A percentile compares a stretch with the other conserved stretches of the same genome.
phyloP scores from a whole-genome alignment of 805 yeast genomes.

The Candida sithepensis region DNA sequence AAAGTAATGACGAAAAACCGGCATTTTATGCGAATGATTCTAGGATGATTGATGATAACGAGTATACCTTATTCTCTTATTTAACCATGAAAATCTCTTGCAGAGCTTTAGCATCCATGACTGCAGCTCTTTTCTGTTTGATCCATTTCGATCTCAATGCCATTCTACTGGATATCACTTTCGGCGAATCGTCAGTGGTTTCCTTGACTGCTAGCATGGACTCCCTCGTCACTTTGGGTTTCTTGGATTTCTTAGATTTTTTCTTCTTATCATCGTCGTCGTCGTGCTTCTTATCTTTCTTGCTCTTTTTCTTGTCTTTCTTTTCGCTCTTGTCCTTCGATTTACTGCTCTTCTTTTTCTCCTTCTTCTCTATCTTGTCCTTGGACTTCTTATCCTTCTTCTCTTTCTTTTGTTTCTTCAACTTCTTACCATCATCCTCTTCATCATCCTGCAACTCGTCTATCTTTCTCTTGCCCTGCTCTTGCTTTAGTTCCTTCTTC shows the following conservation, averaged over 20 bases:
- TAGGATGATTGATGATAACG: conserved; percentile 7
- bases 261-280: conserved; percentile 18
- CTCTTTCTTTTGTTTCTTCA: conserved; percentile 27
- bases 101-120: conserved; percentile 81
- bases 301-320: conserved; percentile 25
- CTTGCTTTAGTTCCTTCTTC: conserved; percentile 30
- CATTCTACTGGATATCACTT: conserved; percentile 48
- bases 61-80: too few species aligned
- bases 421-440: conserved; percentile 17
- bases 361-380: conserved; percentile 27
- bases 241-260: conserved; percentile 29
- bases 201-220: conserved; percentile 40
- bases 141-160: conserved; percentile 86
- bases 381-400: conserved; percentile 19
- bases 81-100: conserved; percentile 89
- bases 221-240: conserved; percentile 34
- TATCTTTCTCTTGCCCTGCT: conserved; percentile 27
- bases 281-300: conserved; percentile 24
- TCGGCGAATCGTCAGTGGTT: conserved; percentile 13
- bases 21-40: neutral
- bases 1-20: neutral
- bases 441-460: conserved; percentile 24
- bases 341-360: conserved; percentile 17
- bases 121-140: conserved; percentile 86
- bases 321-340: conserved; percentile 25